Evolutionary conservation across 345 rosid species (phyloP), one percentile per base, ranked within the genome.

Genomic region (Gossypioides kirkii): DNA sequence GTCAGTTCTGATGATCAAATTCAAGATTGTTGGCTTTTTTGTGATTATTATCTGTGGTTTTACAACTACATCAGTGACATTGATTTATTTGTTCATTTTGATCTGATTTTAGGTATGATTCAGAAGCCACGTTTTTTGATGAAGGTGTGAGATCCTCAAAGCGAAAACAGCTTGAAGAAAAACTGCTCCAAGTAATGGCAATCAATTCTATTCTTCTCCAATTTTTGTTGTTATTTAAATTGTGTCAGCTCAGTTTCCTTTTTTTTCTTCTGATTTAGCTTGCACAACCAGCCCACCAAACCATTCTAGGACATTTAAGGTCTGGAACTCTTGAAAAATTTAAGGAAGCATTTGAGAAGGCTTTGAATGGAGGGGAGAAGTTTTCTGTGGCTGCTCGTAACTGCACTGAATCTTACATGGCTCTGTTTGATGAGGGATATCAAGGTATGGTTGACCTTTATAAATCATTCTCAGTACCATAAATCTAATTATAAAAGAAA

Each of bases 71-170:
- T 26, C 17, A 49, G 25, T 28, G 72, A 42, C 53, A 28, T 67
- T 6, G 7, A 32, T 36, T 9, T 25, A 11, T 61, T 63, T 49
- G 14, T 16, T 67, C 62, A 0, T 42, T 59, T 95, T 41, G 8
- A 23, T 77, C 16, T 59, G 8, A 38, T 69, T 71, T 23, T 72
- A 95, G 99, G 80, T 95, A 92, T 74, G 97, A 91, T 17, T 80
- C 76, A 10, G 98, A 95, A 80, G 99, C 91, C 72, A 76, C 80
- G 56, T 95, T 85, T 81, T 95, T 95, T 74, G 97, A 93, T 18
- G 98, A 93, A 83, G 87, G 91, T 80, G 99, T 95, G 53, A 86
- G 98, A 87, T 78, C 89, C 49, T 73, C 90, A 22, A 95, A 93
- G 86, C 75, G 85, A 63, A 86, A 86, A 77, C 92, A 92, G 77